These are phyloP conservation scores for Neurospora sp. DNA, from an alignment of 495 filamentous ascomycete species.

Conservation along the genomic window DNA sequence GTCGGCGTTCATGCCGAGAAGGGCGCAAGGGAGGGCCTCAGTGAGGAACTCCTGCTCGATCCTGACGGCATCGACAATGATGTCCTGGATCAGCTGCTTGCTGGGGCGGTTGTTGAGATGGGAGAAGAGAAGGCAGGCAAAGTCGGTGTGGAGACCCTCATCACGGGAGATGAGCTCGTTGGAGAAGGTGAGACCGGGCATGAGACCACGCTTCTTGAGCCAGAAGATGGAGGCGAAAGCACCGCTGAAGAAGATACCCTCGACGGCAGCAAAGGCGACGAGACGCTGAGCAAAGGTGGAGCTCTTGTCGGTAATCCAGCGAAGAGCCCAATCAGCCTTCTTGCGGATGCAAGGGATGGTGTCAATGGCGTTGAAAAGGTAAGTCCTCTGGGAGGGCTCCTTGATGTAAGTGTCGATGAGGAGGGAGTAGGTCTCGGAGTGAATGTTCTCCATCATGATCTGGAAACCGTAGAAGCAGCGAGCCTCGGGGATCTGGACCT, in stretches of 20 bases:
- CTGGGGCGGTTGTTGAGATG: constrained; percentile 86
- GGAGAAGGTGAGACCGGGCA: constrained; percentile 97
- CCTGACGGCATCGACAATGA: constrained; percentile 86
- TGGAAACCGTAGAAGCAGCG: constrained; percentile 99
- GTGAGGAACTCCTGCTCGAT: constrained; percentile 99
- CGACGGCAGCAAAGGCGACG: constrained; percentile 93
- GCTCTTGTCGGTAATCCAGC: constrained; percentile 85
- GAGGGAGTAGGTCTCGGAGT: constrained; percentile 98
- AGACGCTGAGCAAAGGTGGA: constrained; percentile 94
- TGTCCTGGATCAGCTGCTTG: constrained; percentile 67
- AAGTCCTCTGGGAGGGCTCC: constrained; percentile 88
- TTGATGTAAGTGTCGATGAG: constrained; percentile 99
- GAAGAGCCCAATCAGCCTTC: constrained; percentile 96
- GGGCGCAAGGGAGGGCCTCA: constrained; percentile 80
- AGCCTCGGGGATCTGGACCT: constrained; percentile 95
- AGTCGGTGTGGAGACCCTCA: constrained; percentile 98
- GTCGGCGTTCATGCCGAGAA: constrained; percentile 94
- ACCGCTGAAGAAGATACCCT: constrained; percentile 99
- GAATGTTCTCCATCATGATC: constrained; percentile 99
- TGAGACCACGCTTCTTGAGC: constrained; percentile 99
- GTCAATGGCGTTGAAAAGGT: constrained; percentile 97
- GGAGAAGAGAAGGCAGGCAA: constrained; percentile 91
- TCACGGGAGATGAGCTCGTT: constrained; percentile 99
- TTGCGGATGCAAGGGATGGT: constrained; percentile 90
- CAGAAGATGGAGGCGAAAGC: constrained; percentile 99